Base-by-base conservation (phyloP, 768 basidiomycete species). In the Trametes elegans region DNA sequence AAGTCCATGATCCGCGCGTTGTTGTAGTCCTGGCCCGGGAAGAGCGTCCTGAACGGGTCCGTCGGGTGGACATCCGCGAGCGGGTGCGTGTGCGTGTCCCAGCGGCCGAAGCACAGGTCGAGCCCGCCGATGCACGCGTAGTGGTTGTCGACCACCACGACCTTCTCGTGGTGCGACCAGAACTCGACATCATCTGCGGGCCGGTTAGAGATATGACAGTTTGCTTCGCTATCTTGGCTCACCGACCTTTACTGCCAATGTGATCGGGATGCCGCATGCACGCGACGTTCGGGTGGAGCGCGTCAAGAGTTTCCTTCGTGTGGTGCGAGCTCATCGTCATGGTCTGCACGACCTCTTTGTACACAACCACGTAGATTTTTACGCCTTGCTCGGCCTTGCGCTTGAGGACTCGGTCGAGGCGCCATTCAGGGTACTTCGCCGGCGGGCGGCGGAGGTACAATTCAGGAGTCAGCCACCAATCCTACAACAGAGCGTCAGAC, bases 391-490 rank as follows among this genome's bases (percentile, higher is more conserved):
- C 77, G 0, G 97, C 97, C 72, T 98, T 98, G 48, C 87, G 81
- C 70, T 89, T 76, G 45, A 98, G 76, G 11, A 98, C 67, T 29
- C 83, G 74, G 68, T 99, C 97, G 24, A 99, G 79, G 23, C 97
- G 81, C 84, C 87, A 99, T 70, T 97, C 85, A 6, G 87, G 85
- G 66, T 91, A 79, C 62, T 83, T 72, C 0, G 91, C 90, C 6
- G 95, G 87, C 1, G 96, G 97, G 10, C 97, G 89, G 48, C 96
- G 87, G 32, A 98, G 85, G 72, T 93, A 97, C 3, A 98, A 73
- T 67, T 98, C 96, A 1, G 96, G 96, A 0, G 90, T 90, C 57
- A 98, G 80, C 94, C 94, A 95, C 92, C 90, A 91, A 60, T 90
- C 88, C 84, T 88, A 58, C 21, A n/a, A n/a, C n/a, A n/a, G n/a